phyloP scores from a whole-genome alignment of 2,329 filamentous ascomycete genomes.

The Penicillium sp. region DNA sequence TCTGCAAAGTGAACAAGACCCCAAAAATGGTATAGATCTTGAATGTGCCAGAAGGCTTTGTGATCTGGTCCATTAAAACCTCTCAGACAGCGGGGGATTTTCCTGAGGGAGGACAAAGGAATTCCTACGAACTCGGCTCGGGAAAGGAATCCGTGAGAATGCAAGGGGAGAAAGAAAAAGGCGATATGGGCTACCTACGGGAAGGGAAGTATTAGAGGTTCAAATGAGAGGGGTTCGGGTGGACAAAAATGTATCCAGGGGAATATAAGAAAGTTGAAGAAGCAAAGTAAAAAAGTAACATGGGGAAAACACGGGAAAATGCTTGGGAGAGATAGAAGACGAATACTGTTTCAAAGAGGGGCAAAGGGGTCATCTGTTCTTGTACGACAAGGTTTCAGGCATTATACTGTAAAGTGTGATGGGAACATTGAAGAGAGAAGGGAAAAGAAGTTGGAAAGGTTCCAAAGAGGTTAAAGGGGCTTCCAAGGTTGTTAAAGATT shows the following conservation, averaged over 20 bases:
- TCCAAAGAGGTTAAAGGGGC: constrained; percentile 8
- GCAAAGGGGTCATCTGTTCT: constrained; percentile 5
- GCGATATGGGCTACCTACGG: neutral
- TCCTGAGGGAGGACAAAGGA: neutral
- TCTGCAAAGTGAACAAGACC: neutral
- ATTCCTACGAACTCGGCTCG: neutral
- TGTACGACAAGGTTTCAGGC: constrained; percentile 1
- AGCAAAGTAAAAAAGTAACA: constrained; percentile 5
- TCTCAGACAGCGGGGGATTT: neutral
- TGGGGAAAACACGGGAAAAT: constrained; percentile 4
- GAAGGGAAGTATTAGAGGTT: neutral
- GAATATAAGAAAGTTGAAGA: constrained; percentile 3
- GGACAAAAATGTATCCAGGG: neutral
- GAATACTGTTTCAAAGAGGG: constrained; percentile 4
- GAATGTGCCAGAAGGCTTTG: neutral
- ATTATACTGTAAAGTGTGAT: neutral
- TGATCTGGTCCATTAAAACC: neutral
- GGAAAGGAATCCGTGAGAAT: neutral
- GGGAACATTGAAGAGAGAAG: neutral
- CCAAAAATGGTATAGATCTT: neutral
- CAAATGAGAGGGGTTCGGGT: neutral
- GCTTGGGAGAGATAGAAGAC: neutral
- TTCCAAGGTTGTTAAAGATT: neutral
- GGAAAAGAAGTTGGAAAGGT: neutral
- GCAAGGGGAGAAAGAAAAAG: neutral